Evolutionary conservation across 108 stramenopile genomes (phyloP), one percentile per base, ranked within the genome.

Genomic region (Fragilariopsis cylindrus): DNA sequence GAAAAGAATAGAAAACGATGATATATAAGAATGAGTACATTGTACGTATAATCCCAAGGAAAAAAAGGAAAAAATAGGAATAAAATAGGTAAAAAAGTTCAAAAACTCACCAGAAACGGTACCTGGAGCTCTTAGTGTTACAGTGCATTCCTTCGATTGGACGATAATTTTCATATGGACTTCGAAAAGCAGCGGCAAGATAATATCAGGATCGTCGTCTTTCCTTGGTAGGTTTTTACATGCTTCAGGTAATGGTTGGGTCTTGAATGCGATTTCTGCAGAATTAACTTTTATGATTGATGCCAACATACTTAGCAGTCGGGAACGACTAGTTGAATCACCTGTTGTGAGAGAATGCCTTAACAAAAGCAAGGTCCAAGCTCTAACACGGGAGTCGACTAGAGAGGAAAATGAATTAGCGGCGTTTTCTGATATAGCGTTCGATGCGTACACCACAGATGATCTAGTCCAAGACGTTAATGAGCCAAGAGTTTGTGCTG

Each of bases 331-430:
- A 3, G 69, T 52, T 9, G 58, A 52, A 69, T 89, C 84, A n/a
- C 85, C 88, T 11, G 83, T 76, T 19, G 80, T 84, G 0, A 89
- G 74, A 7, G 88, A 89, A 66, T 89, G 88, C 18, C 84, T 66
- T 65, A 89, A 64, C 4, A 89, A 57, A 6, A 89, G 75, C 41
- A 89, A 65, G 9, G 88, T 89, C 88, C 88, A 89, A 42, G 88
- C 73, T 41, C 72, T 65, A 9, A 86, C 74, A 11, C 88, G 81
- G 4, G 85, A 86, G 13, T 83, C 83, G 6, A 89, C 74, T 6
- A 89, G 74, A 6, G 75, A 80, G 5, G 80, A 80, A 58, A 89
- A 89, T 4, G 82, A 85, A 47, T 77, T 67, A 3, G 85, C 73
- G 1, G 82, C 73, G 60, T 84, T 85, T 47, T 75, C 84, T 39